A percentile compares a stretch with the other conserved stretches of the same genome.
Conservation (phyloP, 2,329 filamentous ascomycete genomes). For the Pseudopithomyces maydicus region DNA sequence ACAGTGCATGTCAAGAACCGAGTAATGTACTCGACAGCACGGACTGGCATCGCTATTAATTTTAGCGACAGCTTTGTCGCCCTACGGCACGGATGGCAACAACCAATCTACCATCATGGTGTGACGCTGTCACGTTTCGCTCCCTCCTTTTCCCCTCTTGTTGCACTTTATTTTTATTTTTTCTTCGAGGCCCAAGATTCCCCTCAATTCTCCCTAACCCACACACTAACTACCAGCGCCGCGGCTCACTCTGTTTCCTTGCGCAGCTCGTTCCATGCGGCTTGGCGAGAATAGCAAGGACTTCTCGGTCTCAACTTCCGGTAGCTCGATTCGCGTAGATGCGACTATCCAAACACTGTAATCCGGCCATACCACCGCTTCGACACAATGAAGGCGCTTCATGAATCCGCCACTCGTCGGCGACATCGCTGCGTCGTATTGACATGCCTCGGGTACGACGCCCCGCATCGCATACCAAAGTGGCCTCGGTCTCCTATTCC, state of each 20-base stretch:
- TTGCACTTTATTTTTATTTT: not conserved
- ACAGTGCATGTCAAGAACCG: not conserved
- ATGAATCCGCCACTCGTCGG: not conserved
- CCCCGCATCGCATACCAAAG: too few relatives aligned
- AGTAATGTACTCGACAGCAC: not conserved
- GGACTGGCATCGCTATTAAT: not conserved
- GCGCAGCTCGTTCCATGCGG: not conserved
- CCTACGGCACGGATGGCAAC: not conserved
- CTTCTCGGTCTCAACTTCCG: not conserved
- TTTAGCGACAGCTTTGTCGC: not conserved
- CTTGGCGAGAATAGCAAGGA: not conserved
- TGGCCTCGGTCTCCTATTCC: too few relatives aligned
- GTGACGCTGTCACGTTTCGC: not conserved
- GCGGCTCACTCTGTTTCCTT: not conserved
- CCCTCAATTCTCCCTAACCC: not conserved
- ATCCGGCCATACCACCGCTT: not conserved
- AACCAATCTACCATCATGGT: not conserved
- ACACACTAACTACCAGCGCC: not conserved
- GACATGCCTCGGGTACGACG: too few relatives aligned
- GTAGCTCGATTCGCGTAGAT: not conserved
- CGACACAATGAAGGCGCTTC: not conserved
- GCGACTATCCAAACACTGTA: not conserved
- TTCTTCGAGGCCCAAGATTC: not conserved
- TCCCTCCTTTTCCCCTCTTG: not conserved
- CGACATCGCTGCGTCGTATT: too few relatives aligned